A percentile compares a stretch with the other conserved stretches of the same genome.
phyloP scores from a whole-genome alignment of 1,139 yeast species.

The Blastobotrys petasosporus region DNA sequence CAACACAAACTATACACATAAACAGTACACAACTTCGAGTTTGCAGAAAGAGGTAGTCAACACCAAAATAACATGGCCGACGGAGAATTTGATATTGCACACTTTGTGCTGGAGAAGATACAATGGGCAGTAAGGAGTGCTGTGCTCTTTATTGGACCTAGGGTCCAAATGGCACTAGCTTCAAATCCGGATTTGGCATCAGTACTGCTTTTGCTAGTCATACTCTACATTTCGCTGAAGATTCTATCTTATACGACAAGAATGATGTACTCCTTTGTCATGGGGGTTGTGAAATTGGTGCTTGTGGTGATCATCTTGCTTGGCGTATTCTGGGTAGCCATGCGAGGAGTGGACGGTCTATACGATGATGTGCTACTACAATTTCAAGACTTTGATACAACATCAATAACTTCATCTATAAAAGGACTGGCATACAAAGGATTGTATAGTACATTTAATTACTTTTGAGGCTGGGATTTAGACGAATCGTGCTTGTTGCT shows the following conservation, averaged over 20 bases:
- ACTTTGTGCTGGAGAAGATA: background rate
- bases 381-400: constrained; percentile 10
- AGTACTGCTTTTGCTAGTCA: constrained; percentile 9
- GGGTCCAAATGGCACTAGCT: constrained; percentile 16
- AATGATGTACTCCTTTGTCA: constrained; percentile 26
- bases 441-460: constrained; percentile 4
- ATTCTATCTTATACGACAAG: constrained; percentile 28
- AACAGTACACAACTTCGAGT: too few species aligned
- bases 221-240: constrained; percentile 28
- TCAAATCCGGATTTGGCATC: constrained; percentile 26
- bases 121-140: background rate
- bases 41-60: too few species aligned
- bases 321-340: constrained; percentile 22
- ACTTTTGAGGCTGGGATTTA: background rate
- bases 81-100: background rate
- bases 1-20: background rate
- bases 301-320: constrained; percentile 17
- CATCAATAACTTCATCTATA: constrained; percentile 6
- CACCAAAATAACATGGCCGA: constrained; percentile 1
- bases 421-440: constrained; percentile 8
- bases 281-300: constrained; percentile 22
- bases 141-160: constrained; percentile 2
- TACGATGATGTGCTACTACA: constrained; percentile 16
- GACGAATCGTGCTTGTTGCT: background rate
- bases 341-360: constrained; percentile 24